Evolutionary conservation across 768 basidiomycete genomes (phyloP), one percentile per base, ranked within the genome.

Genomic region (Lactarius psammicola): DNA sequence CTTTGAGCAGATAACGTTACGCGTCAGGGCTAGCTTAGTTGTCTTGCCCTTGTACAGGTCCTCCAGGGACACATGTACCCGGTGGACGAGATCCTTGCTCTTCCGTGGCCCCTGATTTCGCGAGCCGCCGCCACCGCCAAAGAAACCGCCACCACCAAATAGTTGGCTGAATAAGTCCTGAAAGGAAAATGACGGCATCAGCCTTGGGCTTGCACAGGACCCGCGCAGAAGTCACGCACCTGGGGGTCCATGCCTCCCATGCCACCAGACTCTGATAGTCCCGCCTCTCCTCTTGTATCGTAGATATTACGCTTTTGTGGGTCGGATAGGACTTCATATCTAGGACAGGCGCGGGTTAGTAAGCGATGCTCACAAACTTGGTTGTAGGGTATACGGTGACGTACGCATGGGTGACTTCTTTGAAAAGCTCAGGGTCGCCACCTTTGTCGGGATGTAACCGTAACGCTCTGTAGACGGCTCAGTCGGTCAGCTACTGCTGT

Each of bases 11-110:
- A 98, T 90, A 69, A 95, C 84, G 72, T 96, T 97, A 69, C 96
- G 92, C 23, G 95, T 97, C 54, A 99, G 83, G 49, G 97, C 93
- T 65, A 99, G 91, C 78, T 98, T 98, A 54, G 95, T 94, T 4
- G 94, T 96, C 79, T 98, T 99, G 78, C 97, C 96, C 77, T 92
- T 95, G 87, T 98, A 98, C 4, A 99, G 86, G 76, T 99, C 97
- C 78, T 98, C 96, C 68, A 99, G 87, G n/a, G 94, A 87, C 73
- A 98, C 95, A 74, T 90, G 84, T 69, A 98, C 92, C 63, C 95
- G 91, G 78, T 99, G 97, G 5, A 98, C 91, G 70, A 99, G 92
- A 77, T 99, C 97, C 77, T 98, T 98, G 66, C 95, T 97, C 78
- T 92, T 95, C 74, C 94, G 91, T 23, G 90, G 88, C 17, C 90